These are phyloP conservation scores for Curvularia verruculosa DNA, from an alignment of 2,329 filamentous ascomycete genomes.

Conservation along the genomic window DNA sequence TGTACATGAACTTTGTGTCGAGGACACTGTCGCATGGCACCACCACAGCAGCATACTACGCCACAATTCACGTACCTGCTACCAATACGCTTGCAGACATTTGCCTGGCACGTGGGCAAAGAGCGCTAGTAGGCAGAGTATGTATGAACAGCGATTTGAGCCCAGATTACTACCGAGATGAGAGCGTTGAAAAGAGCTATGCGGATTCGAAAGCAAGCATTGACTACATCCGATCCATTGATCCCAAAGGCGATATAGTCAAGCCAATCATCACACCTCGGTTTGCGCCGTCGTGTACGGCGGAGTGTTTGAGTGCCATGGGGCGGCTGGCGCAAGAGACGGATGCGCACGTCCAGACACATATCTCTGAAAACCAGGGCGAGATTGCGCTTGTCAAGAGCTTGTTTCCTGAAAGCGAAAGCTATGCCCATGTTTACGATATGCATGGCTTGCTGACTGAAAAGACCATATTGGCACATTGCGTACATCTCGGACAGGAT, in stretches of 20 bases:
- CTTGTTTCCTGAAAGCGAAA: conserved; percentile 68
- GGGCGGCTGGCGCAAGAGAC: conserved; percentile 68
- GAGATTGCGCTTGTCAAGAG: conserved; percentile 74
- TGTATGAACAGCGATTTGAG: conserved; percentile 83
- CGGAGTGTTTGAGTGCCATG: conserved; percentile 64
- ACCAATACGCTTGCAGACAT: conserved; percentile 92
- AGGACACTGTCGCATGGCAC: conserved; percentile 88
- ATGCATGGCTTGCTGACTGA: conserved; percentile 69
- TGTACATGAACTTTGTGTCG: conserved; percentile 79
- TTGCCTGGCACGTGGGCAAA: conserved; percentile 78
- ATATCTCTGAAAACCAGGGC: conserved; percentile 80
- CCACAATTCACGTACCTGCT: conserved; percentile 81
- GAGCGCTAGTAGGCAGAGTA: conserved; percentile 89
- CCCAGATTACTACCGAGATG: conserved; percentile 81
- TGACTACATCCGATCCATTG: conserved; percentile 68
- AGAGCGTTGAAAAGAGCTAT: conserved; percentile 66
- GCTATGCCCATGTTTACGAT: conserved; percentile 84
- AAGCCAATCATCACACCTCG: conserved; percentile 79
- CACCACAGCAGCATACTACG: conserved; percentile 93
- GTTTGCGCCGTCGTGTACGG: conserved; percentile 64
- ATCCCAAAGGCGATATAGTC: conserved; percentile 69
- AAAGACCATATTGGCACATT: conserved; percentile 84
- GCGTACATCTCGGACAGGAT: conserved; percentile 71
- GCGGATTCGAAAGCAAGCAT: conserved; percentile 52
- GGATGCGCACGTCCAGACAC: conserved; percentile 78